A percentile compares a stretch with the other conserved stretches of the same genome.
phyloP scores from a whole-genome alignment of 345 rosid genomes.

The Euphorbia pulcherrima region DNA sequence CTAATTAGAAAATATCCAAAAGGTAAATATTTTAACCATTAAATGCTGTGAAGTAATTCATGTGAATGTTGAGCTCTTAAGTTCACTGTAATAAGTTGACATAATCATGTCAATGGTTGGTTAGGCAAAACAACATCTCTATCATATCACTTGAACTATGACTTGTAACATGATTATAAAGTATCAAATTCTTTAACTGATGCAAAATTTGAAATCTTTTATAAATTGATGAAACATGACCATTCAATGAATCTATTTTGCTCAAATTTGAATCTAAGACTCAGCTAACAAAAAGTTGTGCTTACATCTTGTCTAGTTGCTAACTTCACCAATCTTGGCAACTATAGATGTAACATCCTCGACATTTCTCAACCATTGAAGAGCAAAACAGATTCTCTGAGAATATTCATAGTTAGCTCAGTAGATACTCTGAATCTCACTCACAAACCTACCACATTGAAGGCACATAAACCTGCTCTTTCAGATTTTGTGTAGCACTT shows the following conservation, averaged over 20 bases:
- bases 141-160: background rate
- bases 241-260: background rate
- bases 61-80: no score
- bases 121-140: background rate
- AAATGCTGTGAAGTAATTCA: no score
- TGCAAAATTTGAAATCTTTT: background rate
- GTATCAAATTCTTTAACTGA: background rate
- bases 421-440: slow-evolving; percentile 6
- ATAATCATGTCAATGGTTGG: background rate
- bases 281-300: background rate
- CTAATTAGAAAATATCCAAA: no score
- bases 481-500: slow-evolving; percentile 83
- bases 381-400: background rate
- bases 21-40: no score
- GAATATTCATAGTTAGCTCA: background rate
- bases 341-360: background rate
- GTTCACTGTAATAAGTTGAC: background rate
- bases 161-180: background rate
- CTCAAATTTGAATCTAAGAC: background rate
- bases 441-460: slow-evolving; percentile 70
- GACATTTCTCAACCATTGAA: background rate
- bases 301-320: background rate
- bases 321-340: background rate
- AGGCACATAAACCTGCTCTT: slow-evolving; percentile 91
- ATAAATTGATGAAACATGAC: background rate